phyloP scores from a whole-genome alignment of 257 asterid genomes.

The Rhazya stricta region DNA sequence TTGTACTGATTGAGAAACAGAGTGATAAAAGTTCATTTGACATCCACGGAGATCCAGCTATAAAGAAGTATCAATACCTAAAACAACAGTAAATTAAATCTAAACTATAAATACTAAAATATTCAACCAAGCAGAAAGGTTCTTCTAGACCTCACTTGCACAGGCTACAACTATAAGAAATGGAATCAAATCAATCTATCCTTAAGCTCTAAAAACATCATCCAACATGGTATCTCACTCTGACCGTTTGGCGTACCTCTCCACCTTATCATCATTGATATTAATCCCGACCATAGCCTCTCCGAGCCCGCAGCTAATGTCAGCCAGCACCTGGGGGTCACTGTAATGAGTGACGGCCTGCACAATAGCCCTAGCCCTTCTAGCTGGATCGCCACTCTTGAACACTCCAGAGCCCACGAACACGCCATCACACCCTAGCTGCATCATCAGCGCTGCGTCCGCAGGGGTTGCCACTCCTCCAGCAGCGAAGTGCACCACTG shows the following conservation, averaged over 20 bases:
- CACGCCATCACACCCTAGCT: constrained; percentile 83
- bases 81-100: constrained; percentile 1
- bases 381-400: constrained; percentile 86
- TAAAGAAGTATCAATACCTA: constrained; percentile 12
- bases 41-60: background rate
- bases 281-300: constrained; percentile 90
- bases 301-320: constrained; percentile 75
- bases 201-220: background rate
- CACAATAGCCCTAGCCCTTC: constrained; percentile 72
- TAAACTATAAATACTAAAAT: background rate
- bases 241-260: constrained; percentile 79
- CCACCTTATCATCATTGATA: constrained; percentile 67
- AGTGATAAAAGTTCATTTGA: background rate
- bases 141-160: background rate
- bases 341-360: constrained; percentile 84
- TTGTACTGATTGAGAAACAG: background rate
- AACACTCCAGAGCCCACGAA: constrained; percentile 83
- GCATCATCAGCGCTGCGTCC: constrained; percentile 88
- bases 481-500: constrained; percentile 91
- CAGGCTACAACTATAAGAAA: constrained; percentile 7
- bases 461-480: constrained; percentile 94
- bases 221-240: constrained; percentile 31
- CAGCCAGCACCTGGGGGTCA: constrained; percentile 68
- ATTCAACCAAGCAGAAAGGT: constrained; percentile 2
- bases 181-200: constrained; percentile 1